These are phyloP conservation scores for Tricholoma hemisulphureum DNA, from an alignment of 768 basidiomycete genomes.

Conservation along the genomic window DNA sequence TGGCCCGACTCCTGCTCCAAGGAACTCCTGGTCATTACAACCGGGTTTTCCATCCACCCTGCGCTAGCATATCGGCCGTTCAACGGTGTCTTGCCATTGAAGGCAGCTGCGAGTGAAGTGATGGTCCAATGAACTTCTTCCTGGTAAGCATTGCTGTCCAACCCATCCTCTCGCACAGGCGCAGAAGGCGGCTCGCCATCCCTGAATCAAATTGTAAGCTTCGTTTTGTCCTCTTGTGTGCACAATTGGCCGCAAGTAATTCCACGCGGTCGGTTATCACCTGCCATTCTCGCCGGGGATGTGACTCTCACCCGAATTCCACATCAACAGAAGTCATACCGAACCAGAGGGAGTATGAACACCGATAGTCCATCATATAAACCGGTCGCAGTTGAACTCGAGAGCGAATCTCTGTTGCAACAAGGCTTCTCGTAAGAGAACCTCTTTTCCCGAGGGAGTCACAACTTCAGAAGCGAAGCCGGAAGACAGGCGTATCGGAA, in stretches of 20 bases:
- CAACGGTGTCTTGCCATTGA: slow-evolving; percentile 15
- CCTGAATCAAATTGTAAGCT: slow-evolving; percentile 17
- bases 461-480: slow-evolving; percentile 35
- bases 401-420: slow-evolving; percentile 59
- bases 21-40: slow-evolving; percentile 32
- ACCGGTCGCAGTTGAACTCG: slow-evolving; percentile 34
- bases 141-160: neutral
- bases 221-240: slow-evolving; percentile 31
- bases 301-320: slow-evolving; percentile 14
- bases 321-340: slow-evolving; percentile 5
- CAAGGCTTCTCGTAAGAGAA: slow-evolving; percentile 14
- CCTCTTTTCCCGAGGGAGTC: slow-evolving; percentile 37
- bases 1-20: slow-evolving; percentile 38
- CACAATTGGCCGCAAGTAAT: slow-evolving; percentile 25
- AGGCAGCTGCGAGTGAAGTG: slow-evolving; percentile 9
- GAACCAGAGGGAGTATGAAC: neutral
- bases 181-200: slow-evolving; percentile 33
- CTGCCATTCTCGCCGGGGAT: slow-evolving; percentile 18
- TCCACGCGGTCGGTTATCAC: slow-evolving; percentile 11
- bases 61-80: slow-evolving; percentile 16
- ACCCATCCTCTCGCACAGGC: slow-evolving; percentile 22
- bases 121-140: slow-evolving; percentile 2
- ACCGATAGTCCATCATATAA: slow-evolving; percentile 12
- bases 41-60: slow-evolving; percentile 25
- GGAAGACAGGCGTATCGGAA: slow-evolving; percentile 25